Evolutionary conservation across 768 basidiomycete species (phyloP), one percentile per base, ranked within the genome.

Genomic region (Agaricus blazei): DNA sequence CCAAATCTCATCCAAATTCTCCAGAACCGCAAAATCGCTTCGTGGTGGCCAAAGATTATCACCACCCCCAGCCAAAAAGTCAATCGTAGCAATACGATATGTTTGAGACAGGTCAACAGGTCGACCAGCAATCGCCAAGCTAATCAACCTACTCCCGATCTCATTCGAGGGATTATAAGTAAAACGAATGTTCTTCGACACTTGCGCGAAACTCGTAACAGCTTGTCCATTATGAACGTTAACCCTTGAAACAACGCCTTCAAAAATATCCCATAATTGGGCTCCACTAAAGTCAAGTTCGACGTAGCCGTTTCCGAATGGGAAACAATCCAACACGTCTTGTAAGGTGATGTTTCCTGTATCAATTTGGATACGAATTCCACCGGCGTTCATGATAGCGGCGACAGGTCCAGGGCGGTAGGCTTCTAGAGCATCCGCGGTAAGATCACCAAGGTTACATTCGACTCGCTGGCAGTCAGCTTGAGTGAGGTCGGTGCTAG

Each of bases 301-400:
- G 50, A 68, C 68, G 26, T 76, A 63, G 38, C 67, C 63, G 62
- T 76, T 75, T 9, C 70, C 70, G 60, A 78, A 79, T 23, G 77
- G 77, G 68, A 76, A 75, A 31, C 70, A 65, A 26, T 71, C 72
- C 51, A 76, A 62, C 27, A 72, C 68, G 36, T 72, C 65, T 46
- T 69, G 75, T 48, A 70, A 62, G 9, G 76, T 72, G 58, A 78
- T 64, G 58, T 74, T 67, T 1, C 75, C 75, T 0, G 66, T 65
- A 27, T 72, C 70, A 60, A 78, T 72, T 40, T 69, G 62, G 0
- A 70, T 63, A 23, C 77, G 71, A 58, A 78, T 74, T 12, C 71
- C 71, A 19, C 77, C 77, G 46, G 73, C 67, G 62, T 77, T 79
- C 64, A 74, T 69, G 54, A 77, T 63, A 6, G 70, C 73, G 34